A percentile compares a stretch with the other conserved stretches of the same genome.
Conservation (phyloP, 257 asterid species). For the Thymus quinquecostatus region DNA sequence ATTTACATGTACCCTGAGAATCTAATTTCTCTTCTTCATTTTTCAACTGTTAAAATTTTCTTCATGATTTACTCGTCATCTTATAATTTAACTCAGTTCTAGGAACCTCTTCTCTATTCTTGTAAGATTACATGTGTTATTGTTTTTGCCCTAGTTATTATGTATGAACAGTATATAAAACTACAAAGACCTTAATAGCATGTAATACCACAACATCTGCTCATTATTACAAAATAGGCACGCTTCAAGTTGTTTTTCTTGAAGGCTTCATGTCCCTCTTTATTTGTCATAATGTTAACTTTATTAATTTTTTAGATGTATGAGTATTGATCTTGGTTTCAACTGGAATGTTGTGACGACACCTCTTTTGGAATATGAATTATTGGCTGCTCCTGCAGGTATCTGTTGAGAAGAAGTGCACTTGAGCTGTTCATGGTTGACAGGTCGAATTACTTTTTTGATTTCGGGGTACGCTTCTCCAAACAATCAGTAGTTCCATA, state of each 20-base stretch:
- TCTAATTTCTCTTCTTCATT: not conserved
- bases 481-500: slow-evolving; percentile 30
- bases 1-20: slow-evolving; percentile 15
- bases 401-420: slow-evolving; percentile 97
- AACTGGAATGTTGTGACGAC: slow-evolving; percentile 18
- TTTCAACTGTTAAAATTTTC: slow-evolving; percentile 14
- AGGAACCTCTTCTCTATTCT: slow-evolving; percentile 26
- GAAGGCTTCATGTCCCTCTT: slow-evolving; percentile 14
- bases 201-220: not conserved
- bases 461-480: slow-evolving; percentile 81
- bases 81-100: slow-evolving; percentile 22
- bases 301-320: slow-evolving; percentile 21
- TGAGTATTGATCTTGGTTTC: slow-evolving; percentile 23
- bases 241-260: slow-evolving; percentile 20
- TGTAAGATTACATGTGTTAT: slow-evolving; percentile 21
- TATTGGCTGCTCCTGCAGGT: slow-evolving; percentile 55
- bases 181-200: slow-evolving; percentile 8
- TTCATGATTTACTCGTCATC: slow-evolving; percentile 25
- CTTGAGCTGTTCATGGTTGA: slow-evolving; percentile 95
- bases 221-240: slow-evolving; percentile 8
- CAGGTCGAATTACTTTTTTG: slow-evolving; percentile 94
- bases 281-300: slow-evolving; percentile 18
- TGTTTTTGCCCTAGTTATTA: slow-evolving; percentile 8
- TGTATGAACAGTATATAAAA: slow-evolving; percentile 4
- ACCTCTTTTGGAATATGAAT: slow-evolving; percentile 27